A percentile compares a stretch with the other conserved stretches of the same genome.
Conservation (phyloP, 371 early-diverging fungal species). For the Mortierella sp. region DNA sequence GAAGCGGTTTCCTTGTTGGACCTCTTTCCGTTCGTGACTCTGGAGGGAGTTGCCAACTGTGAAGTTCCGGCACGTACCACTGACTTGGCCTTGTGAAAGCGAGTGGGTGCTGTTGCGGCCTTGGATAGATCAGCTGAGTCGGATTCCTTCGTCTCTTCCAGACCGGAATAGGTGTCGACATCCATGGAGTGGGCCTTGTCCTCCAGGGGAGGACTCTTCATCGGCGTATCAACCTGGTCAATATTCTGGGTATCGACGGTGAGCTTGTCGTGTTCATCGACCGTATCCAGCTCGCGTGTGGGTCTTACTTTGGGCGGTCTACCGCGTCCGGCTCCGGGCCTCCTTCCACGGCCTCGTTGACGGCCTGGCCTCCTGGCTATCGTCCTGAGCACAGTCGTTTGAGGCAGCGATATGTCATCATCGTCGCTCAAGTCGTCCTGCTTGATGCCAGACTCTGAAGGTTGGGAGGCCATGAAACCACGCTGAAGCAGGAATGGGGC, state of each 20-base stretch:
- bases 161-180: background rate
- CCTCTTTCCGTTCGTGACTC: slow-evolving; percentile 16
- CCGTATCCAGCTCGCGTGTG: background rate
- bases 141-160: background rate
- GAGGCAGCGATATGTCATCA: slow-evolving; percentile 11
- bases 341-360: slow-evolving; percentile 13
- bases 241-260: background rate
- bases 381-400: background rate
- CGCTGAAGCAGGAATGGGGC: slow-evolving; percentile 71
- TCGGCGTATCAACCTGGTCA: slow-evolving; percentile 10
- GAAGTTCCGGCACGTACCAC: background rate
- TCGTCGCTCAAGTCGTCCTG: slow-evolving; percentile 17
- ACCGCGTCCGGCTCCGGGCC: slow-evolving; percentile 19
- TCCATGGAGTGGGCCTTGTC: background rate
- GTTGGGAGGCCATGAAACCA: slow-evolving; percentile 39
- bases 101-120: background rate
- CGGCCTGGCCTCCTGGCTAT: slow-evolving; percentile 5
- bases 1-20: background rate
- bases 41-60: background rate
- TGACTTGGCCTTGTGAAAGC: background rate
- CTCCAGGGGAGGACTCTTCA: background rate
- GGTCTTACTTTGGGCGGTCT: slow-evolving; percentile 24
- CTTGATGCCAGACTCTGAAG: slow-evolving; percentile 9
- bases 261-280: background rate
- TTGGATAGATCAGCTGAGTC: background rate